These are phyloP conservation scores for Tolypocladium inflatum DNA, from an alignment of 2,329 filamentous ascomycete species.

Conservation along the genomic window DNA sequence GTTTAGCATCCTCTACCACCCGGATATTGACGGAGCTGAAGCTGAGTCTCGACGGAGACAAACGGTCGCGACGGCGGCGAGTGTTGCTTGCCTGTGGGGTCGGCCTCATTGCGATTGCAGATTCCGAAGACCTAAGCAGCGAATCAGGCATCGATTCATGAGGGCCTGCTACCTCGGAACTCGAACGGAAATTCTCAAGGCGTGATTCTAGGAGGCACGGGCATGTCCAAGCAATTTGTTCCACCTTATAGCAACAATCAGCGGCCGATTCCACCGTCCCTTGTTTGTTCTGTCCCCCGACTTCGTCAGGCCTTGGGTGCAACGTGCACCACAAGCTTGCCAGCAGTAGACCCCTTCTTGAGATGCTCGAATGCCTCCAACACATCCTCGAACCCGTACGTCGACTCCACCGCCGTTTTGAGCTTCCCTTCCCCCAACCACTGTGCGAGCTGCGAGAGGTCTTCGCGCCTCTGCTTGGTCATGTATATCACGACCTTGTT, in stretches of 20 bases:
- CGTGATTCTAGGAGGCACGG: not conserved
- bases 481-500: constrained; percentile 31
- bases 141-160: no score
- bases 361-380: constrained; percentile 47
- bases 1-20: no score
- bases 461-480: constrained; percentile 28
- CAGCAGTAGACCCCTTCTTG: constrained; percentile 47
- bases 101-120: no score
- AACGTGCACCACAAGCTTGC: constrained; percentile 44
- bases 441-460: constrained; percentile 39
- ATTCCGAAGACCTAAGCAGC: no score
- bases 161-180: not conserved
- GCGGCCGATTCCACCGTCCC: not conserved
- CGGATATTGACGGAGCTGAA: no score
- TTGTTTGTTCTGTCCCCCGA: not conserved
- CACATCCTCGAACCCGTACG: constrained; percentile 46
- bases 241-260: not conserved
- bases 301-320: constrained; percentile 2
- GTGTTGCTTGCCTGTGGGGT: no score
- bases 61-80: no score
- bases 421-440: constrained; percentile 51
- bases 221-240: not conserved
- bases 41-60: no score
- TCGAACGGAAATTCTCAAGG: not conserved
- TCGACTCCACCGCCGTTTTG: constrained; percentile 43